These are phyloP conservation scores for Ogataea minuta DNA, from an alignment of 805 yeast genomes.

Conservation along the genomic window DNA sequence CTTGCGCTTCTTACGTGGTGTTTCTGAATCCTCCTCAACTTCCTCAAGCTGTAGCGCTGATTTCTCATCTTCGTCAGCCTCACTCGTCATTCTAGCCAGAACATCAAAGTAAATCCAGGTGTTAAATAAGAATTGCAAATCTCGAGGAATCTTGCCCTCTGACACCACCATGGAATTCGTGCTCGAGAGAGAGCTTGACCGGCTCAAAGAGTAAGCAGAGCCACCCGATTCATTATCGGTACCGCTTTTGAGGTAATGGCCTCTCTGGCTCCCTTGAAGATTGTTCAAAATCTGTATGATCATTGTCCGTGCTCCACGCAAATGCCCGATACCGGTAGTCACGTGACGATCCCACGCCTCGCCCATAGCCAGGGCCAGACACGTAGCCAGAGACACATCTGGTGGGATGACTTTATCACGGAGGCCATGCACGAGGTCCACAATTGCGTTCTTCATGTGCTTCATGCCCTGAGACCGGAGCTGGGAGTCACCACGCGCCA, in stretches of 20 bases:
- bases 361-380: conserved; percentile 59
- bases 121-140: conserved; percentile 49
- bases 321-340: conserved; percentile 66
- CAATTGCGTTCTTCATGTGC: conserved; percentile 60
- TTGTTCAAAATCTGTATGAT: conserved; percentile 45
- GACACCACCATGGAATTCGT: conserved; percentile 1
- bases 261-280: conserved; percentile 16
- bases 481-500: conserved; percentile 44
- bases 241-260: conserved; percentile 9
- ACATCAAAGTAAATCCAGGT: conserved; percentile 71
- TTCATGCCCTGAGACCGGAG: conserved; percentile 49
- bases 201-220: conserved; percentile 9
- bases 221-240: background rate
- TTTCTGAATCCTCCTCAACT: conserved; percentile 5
- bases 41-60: conserved; percentile 1
- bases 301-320: conserved; percentile 64
- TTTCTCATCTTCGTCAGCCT: conserved; percentile 38
- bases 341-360: conserved; percentile 71
- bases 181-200: conserved; percentile 11
- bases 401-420: conserved; percentile 47
- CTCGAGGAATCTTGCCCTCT: conserved; percentile 3
- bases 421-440: conserved; percentile 58
- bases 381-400: conserved; percentile 65
- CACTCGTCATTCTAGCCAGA: conserved; percentile 61
- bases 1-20: conserved; percentile 13